These are phyloP conservation scores for Leptomonas pyrrhocoris DNA, from an alignment of 208 protist species.

Conservation along the genomic window DNA sequence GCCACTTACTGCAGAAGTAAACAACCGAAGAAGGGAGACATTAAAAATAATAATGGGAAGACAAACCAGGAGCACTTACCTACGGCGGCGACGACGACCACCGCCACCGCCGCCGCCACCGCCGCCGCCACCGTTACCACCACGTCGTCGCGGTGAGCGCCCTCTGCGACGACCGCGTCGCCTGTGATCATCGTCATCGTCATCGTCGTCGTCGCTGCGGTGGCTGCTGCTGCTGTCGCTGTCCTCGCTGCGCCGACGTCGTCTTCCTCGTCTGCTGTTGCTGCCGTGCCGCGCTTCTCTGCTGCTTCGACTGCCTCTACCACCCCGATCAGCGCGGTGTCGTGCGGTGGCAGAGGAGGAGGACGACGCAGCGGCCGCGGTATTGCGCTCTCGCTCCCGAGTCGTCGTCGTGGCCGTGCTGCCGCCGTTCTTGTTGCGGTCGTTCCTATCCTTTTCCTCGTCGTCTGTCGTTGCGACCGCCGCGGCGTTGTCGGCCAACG, in stretches of 20 bases:
- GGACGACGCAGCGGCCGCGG: neutral
- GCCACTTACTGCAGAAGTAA: neutral
- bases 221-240: constrained; percentile 9
- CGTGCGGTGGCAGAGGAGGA: neutral
- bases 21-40: no score
- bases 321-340: neutral
- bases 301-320: neutral
- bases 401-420: neutral
- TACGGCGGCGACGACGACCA: neutral
- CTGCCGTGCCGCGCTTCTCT: neutral
- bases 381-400: constrained; percentile 2
- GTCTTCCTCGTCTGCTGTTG: neutral
- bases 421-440: neutral
- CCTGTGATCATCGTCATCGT: constrained; percentile 2
- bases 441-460: neutral
- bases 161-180: constrained; percentile 5
- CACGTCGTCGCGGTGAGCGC: constrained; percentile 7
- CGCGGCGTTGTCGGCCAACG: constrained; percentile 18
- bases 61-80: constrained; percentile 1
- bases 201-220: neutral
- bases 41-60: constrained; percentile 9
- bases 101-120: constrained; percentile 1
- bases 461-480: neutral
- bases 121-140: constrained; percentile 4
- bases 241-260: neutral